Base-by-base conservation (phyloP, 768 basidiomycete genomes). In the Lactarius hengduanensis region DNA sequence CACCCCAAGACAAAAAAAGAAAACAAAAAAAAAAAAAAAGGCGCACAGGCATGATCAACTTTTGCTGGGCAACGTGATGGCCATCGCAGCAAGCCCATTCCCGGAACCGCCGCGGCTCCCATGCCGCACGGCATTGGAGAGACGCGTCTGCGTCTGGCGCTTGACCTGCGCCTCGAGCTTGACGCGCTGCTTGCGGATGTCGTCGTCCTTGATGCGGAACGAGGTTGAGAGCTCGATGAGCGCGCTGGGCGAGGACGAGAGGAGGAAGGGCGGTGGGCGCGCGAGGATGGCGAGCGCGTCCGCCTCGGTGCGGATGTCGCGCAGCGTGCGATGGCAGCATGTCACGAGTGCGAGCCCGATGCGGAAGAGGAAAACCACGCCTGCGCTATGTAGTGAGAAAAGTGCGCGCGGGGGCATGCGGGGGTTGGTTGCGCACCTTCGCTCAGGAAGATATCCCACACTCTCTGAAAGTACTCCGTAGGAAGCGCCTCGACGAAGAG, bases 381-480 rank as follows among this genome's bases (percentile, higher is more conserved):
- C 91, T 93, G 64, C 16, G 43, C 41, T 9, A 36, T 32, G 34
- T 7, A 5, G 30, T 26, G 34, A 15, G 47, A 9, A n/a, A 22
- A 8, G 11, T 9, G 45, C 43, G 43, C 43, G n/a, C 26, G 26
- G 26, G 26, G 32, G 32, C 8, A 11, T 18, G 43, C n/a, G 43
- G 10, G 22, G 22, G n/a, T 58, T 20, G 9, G 16, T 9, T 10
- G 65, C 78, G 32, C 73, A 91, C 91, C 92, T 77, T 94, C 92
- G 69, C 82, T 90, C 22, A 94, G 75, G 73, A 93, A 93, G 3
- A 94, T 73, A 72, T 93, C 92, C 92, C 92, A 94, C 15, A 92
- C 82, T 32, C 92, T 81, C 64, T 88, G 84, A 18, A 92, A 76
- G 71, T 86, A 84, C 2, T 88, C 85, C 0, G 78, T 73, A 0